Evolutionary conservation across 164 flowering plant species (phyloP).

Genomic region (Piper longum): DNA sequence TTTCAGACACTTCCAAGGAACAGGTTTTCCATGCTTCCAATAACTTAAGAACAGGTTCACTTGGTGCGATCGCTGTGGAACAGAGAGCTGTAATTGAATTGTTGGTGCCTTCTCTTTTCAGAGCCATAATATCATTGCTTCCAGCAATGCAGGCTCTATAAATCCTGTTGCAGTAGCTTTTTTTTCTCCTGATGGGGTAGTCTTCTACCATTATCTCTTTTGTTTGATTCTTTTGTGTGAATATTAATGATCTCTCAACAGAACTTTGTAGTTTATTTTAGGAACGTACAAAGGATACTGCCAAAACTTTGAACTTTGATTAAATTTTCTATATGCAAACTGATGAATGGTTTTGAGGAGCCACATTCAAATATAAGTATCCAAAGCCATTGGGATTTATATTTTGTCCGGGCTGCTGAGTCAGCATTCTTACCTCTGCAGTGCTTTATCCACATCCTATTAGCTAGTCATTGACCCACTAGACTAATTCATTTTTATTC

Average conservation of each 20-base stretch:
- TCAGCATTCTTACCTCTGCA: too few relatives aligned
- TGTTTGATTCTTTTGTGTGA: neutral
- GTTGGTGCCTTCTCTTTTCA: constrained; percentile 62
- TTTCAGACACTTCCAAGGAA: constrained; percentile 35
- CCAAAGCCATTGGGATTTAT: too few relatives aligned
- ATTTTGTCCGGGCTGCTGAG: too few relatives aligned
- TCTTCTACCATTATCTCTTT: constrained; percentile 2
- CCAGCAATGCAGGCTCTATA: constrained; percentile 75
- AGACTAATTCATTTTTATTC: too few relatives aligned
- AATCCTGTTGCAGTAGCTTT: constrained; percentile 95
- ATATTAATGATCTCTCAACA: too few relatives aligned
- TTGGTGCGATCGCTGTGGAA: constrained; percentile 23
- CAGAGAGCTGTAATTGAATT: constrained; percentile 72
- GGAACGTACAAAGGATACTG: too few relatives aligned
- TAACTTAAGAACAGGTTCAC: constrained; percentile 27
- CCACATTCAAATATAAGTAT: too few relatives aligned
- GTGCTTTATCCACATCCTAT: too few relatives aligned
- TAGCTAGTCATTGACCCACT: too few relatives aligned
- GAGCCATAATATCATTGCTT: constrained; percentile 76
- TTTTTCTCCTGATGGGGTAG: constrained; percentile 97
- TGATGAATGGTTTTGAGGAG: too few relatives aligned
- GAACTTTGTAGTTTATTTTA: neutral
- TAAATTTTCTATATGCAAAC: too few relatives aligned
- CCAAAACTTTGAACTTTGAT: too few relatives aligned
- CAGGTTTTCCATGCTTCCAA: constrained; percentile 29